These are phyloP conservation scores for Erucastrum elatum DNA, from an alignment of 345 rosid genomes.

Conservation along the genomic window DNA sequence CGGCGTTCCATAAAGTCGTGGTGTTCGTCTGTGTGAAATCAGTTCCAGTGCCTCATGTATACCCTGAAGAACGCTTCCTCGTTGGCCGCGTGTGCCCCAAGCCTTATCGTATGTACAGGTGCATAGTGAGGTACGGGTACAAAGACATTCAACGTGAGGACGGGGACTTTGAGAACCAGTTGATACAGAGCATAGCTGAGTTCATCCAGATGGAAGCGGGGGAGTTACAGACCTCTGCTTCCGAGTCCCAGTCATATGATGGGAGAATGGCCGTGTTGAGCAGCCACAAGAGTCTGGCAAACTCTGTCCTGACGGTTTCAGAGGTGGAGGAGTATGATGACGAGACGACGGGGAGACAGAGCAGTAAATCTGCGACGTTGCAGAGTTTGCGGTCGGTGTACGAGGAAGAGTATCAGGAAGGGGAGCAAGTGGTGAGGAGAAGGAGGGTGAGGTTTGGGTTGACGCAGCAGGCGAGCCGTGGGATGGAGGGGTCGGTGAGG, in stretches of 20 bases:
- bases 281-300: constrained; percentile 53
- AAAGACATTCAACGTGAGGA: constrained; percentile 84
- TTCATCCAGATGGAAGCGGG: constrained; percentile 94
- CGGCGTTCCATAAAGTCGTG: constrained; percentile 85
- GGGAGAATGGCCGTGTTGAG: constrained; percentile 97
- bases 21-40: constrained; percentile 97
- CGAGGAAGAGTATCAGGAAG: constrained; percentile 63
- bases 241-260: constrained; percentile 68
- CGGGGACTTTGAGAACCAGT: constrained; percentile 76
- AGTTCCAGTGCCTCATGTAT: constrained; percentile 85
- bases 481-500: constrained; percentile 70
- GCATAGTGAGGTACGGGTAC: constrained; percentile 94
- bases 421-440: constrained; percentile 50
- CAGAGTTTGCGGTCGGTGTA: constrained; percentile 65
- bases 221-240: constrained; percentile 53
- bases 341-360: constrained; percentile 37
- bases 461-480: constrained; percentile 44
- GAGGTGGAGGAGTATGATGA: constrained; percentile 52
- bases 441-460: constrained; percentile 67
- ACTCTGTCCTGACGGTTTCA: constrained; percentile 50
- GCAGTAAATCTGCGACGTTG: constrained; percentile 72
- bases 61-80: constrained; percentile 91
- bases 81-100: constrained; percentile 93
- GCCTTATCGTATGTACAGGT: constrained; percentile 91
- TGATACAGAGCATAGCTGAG: constrained; percentile 90